phyloP scores from a whole-genome alignment of 2,329 filamentous ascomycete genomes.

The Graphium sp. region DNA sequence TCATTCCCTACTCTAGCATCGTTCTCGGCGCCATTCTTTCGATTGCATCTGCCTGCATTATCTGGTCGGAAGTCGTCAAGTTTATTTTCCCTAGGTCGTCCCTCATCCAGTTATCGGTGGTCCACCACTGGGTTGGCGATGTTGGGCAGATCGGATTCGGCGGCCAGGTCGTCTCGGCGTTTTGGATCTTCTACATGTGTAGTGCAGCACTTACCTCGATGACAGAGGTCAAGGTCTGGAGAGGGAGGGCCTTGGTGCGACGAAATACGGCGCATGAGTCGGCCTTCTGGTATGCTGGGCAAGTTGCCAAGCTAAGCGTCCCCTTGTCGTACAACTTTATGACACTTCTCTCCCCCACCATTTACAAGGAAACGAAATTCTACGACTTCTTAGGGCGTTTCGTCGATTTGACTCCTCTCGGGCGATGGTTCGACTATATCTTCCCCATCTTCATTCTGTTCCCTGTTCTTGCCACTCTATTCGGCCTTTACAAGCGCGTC shows the following conservation, averaged over 20 bases:
- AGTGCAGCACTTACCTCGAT: constrained; percentile 74
- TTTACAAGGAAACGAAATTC: constrained; percentile 68
- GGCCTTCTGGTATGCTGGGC: constrained; percentile 89
- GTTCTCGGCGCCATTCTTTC: constrained; percentile 50
- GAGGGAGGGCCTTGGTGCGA: constrained; percentile 75
- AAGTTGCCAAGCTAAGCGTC: constrained; percentile 83
- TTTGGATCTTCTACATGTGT: constrained; percentile 96
- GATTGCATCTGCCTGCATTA: constrained; percentile 62
- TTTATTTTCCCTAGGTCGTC: constrained; percentile 64
- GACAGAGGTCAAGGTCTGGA: constrained; percentile 93
- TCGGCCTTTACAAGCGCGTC: constrained; percentile 75
- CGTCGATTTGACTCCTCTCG: constrained; percentile 69
- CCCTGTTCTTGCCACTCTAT: constrained; percentile 70
- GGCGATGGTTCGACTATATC: constrained; percentile 69
- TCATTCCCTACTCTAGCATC: constrained; percentile 54
- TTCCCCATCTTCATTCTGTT: constrained; percentile 81
- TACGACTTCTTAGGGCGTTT: constrained; percentile 71
- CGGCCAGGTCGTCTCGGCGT: constrained; percentile 67
- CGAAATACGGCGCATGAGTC: constrained; percentile 86
- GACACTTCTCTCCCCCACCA: constrained; percentile 60
- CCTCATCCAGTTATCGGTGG: constrained; percentile 45
- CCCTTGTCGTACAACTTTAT: constrained; percentile 93
- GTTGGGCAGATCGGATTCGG: constrained; percentile 68
- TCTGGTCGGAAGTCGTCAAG: constrained; percentile 91
- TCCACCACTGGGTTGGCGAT: constrained; percentile 58